Percentiles rank a stretch among this genome's conserved stretches.
These are phyloP conservation scores for Williopsis jadinii DNA, from an alignment of 1,139 yeast genomes.

Conservation along the genomic window DNA sequence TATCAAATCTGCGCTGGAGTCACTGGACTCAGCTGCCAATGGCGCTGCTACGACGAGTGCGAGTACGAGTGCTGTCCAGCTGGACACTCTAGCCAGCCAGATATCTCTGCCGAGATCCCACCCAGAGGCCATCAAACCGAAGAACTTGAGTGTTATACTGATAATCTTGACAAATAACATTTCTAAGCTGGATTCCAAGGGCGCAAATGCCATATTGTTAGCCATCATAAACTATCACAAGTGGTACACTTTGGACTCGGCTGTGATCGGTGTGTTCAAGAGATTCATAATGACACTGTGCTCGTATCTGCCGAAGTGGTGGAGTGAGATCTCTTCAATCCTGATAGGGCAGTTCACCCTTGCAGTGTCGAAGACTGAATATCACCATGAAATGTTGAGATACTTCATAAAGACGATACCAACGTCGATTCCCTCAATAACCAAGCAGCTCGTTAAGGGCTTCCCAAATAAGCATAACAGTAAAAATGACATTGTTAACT, in stretches of 20 bases:
- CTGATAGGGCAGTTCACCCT: conserved; percentile 53
- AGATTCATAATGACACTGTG: conserved; percentile 74
- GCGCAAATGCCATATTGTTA: conserved; percentile 37
- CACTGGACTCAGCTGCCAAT: conserved; percentile 35
- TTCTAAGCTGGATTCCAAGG: conserved; percentile 36
- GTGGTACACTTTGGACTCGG: conserved; percentile 47
- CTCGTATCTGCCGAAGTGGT: conserved; percentile 84
- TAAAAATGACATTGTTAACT: conserved; percentile 48
- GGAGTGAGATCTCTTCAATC: conserved; percentile 69
- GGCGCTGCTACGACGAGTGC: too few relatives aligned
- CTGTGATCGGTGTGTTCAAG: conserved; percentile 44
- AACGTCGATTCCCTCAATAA: conserved; percentile 65
- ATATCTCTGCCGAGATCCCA: conserved; percentile 34
- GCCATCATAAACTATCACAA: conserved; percentile 43
- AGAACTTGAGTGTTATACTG: conserved; percentile 37
- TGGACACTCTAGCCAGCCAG: conserved; percentile 40
- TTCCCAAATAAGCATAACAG: conserved; percentile 80
- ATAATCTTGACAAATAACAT: conserved; percentile 44
- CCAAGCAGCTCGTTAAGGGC: conserved; percentile 45
- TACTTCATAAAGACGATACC: conserved; percentile 71
- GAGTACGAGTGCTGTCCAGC: conserved; percentile 21
- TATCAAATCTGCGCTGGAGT: conserved; percentile 63
- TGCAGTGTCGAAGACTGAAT: conserved; percentile 27
- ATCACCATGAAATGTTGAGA: conserved; percentile 63
- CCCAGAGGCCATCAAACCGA: conserved; percentile 35